Conservation (phyloP, 306 rosid genomes). For the Prunus mongolica region DNA sequence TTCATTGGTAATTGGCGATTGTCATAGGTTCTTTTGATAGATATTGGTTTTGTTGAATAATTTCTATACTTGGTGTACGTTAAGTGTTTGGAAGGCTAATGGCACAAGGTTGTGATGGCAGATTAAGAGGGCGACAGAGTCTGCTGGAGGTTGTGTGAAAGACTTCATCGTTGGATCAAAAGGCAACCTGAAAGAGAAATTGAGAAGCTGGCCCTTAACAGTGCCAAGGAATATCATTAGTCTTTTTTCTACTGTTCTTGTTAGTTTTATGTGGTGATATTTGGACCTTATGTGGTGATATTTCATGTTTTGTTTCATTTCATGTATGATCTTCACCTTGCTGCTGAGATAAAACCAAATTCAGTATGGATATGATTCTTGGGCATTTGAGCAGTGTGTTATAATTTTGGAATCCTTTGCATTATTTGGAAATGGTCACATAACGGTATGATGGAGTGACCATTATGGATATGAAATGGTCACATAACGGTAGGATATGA, state of each 20-base stretch:
- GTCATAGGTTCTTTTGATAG: background rate
- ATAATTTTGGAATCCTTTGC: too few species aligned
- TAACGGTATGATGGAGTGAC: too few species aligned
- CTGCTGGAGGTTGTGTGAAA: conserved; percentile 55
- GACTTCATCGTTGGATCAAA: conserved; percentile 59
- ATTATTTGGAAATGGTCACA: too few species aligned
- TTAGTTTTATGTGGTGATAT: background rate
- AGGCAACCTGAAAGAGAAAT: conserved; percentile 33
- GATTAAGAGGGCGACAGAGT: conserved; percentile 63
- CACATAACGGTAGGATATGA: too few species aligned
- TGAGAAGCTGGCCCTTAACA: conserved; percentile 32
- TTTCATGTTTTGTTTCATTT: background rate
- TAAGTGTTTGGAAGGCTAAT: conserved; percentile 19
- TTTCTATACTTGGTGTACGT: background rate
- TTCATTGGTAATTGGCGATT: too few species aligned
- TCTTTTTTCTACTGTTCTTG: background rate
- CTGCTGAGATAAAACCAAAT: background rate
- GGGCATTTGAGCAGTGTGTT: background rate
- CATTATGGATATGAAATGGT: too few species aligned
- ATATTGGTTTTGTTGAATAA: background rate
- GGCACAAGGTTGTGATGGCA: conserved; percentile 31
- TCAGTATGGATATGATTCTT: background rate
- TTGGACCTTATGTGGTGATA: background rate
- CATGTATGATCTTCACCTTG: background rate
- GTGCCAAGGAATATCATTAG: conserved; percentile 32